phyloP scores from a whole-genome alignment of 495 filamentous ascomycete genomes.

The Penicillium bialowiezense region DNA sequence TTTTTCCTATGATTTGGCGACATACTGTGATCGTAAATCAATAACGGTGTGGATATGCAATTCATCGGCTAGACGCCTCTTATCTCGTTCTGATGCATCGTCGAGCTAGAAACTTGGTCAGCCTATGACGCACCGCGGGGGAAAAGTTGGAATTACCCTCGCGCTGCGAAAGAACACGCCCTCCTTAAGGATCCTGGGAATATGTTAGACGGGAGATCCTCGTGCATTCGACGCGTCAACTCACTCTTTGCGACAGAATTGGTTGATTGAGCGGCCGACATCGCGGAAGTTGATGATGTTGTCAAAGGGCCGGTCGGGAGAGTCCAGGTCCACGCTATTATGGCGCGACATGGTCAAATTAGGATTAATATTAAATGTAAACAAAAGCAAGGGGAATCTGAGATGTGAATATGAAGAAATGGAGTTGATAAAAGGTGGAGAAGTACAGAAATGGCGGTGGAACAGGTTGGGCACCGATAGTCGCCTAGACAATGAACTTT shows the following conservation, averaged over 20 bases:
- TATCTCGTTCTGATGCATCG: conserved; percentile 65
- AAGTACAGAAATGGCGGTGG: conserved; percentile 29
- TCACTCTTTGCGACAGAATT: conserved; percentile 52
- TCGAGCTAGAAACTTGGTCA: conserved; percentile 42
- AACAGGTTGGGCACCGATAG: conserved; percentile 21
- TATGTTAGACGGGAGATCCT: conserved; percentile 9
- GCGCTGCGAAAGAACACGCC: conserved; percentile 73
- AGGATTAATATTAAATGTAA: conserved; percentile 3
- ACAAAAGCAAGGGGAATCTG: not conserved
- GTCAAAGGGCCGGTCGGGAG: conserved; percentile 53
- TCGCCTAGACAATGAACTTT: conserved; percentile 10
- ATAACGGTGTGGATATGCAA: conserved; percentile 68
- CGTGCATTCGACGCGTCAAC: conserved; percentile 6
- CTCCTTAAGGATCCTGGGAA: conserved; percentile 58
- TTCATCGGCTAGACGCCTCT: conserved; percentile 54
- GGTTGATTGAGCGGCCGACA: conserved; percentile 72
- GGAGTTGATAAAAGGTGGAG: conserved; percentile 11
- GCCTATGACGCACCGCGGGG: conserved; percentile 2
- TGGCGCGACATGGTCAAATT: conserved; percentile 23
- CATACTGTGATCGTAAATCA: conserved; percentile 73
- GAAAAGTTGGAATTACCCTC: conserved; percentile 47
- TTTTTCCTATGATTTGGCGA: not conserved
- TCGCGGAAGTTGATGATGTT: conserved; percentile 82
- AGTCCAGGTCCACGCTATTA: conserved; percentile 40
- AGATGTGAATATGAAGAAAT: not conserved